These are phyloP conservation scores for Hymenoscyphus scutula DNA, from an alignment of 2,329 filamentous ascomycete species.

Conservation along the genomic window DNA sequence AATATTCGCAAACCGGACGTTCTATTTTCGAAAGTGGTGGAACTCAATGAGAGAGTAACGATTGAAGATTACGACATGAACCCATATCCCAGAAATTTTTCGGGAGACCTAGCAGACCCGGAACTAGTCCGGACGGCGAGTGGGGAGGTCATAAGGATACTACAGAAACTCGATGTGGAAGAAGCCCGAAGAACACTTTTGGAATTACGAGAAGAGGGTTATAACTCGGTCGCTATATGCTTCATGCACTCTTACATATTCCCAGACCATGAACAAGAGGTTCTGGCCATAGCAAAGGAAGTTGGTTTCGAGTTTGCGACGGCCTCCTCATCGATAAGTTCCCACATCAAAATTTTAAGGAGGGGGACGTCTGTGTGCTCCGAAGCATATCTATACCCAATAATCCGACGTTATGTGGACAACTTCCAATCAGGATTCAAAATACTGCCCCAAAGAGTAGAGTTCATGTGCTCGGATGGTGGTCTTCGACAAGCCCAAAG, in stretches of 20 bases:
- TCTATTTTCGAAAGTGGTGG: constrained; percentile 80
- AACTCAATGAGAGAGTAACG: constrained; percentile 87
- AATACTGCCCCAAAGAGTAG: constrained; percentile 68
- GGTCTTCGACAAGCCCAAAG: constrained; percentile 69
- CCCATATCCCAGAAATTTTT: not conserved
- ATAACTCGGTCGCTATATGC: constrained; percentile 76
- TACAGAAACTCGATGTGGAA: constrained; percentile 41
- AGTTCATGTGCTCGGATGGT: constrained; percentile 81
- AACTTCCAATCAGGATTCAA: constrained; percentile 76
- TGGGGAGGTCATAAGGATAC: constrained; percentile 4
- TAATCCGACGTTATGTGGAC: constrained; percentile 67
- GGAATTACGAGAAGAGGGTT: constrained; percentile 63
- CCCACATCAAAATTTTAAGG: constrained; percentile 71
- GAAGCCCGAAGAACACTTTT: constrained; percentile 56
- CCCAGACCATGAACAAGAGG: constrained; percentile 75
- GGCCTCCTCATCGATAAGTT: constrained; percentile 64
- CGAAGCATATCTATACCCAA: constrained; percentile 72
- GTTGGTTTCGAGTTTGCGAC: constrained; percentile 77
- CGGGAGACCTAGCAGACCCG: not conserved
- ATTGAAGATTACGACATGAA: constrained; percentile 69
- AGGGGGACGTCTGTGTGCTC: constrained; percentile 68
- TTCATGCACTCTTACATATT: constrained; percentile 93
- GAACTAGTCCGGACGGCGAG: constrained; percentile 5
- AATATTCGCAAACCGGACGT: constrained; percentile 85
- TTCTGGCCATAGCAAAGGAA: constrained; percentile 73